Evolutionary conservation across 1,284 basidiomycete genomes (phyloP).

Genomic region (Taiwanofungus camphoratus): DNA sequence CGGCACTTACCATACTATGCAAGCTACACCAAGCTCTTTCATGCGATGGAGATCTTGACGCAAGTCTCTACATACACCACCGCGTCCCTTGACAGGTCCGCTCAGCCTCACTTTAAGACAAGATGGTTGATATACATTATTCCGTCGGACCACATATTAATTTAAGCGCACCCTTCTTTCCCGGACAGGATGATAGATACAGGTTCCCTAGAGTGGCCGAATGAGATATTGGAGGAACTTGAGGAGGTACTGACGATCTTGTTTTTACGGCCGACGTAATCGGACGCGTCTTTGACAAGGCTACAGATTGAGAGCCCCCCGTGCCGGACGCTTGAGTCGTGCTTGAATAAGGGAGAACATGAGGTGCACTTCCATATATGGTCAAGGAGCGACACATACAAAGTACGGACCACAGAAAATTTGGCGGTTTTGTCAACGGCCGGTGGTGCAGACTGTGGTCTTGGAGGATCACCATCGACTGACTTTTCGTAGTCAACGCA

Average conservation of each 20-base stretch:
- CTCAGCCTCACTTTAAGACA: conserved; percentile 63
- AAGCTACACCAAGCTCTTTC: conserved; percentile 70
- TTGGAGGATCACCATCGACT: not conserved
- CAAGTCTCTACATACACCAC: conserved; percentile 82
- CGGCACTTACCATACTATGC: conserved; percentile 70
- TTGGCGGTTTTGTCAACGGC: no score
- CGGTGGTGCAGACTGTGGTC: conserved; percentile 1
- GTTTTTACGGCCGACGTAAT: no score
- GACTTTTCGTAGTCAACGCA: not conserved
- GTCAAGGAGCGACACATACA: no score
- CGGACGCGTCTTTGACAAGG: no score
- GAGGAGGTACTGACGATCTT: no score
- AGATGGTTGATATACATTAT: no score
- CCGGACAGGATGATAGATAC: conserved; percentile 88
- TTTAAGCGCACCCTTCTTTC: conserved; percentile 71
- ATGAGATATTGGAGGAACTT: not conserved
- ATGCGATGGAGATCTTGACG: conserved; percentile 75
- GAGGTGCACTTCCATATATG: no score
- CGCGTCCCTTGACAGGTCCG: conserved; percentile 77
- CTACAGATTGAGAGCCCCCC: no score
- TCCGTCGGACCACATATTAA: conserved; percentile 1
- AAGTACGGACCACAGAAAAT: no score
- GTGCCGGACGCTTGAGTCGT: no score
- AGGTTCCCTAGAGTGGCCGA: conserved; percentile 73
- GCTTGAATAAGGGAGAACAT: no score